Base-by-base conservation (phyloP, 306 rosid species). In the Vigna nakashimae region DNA sequence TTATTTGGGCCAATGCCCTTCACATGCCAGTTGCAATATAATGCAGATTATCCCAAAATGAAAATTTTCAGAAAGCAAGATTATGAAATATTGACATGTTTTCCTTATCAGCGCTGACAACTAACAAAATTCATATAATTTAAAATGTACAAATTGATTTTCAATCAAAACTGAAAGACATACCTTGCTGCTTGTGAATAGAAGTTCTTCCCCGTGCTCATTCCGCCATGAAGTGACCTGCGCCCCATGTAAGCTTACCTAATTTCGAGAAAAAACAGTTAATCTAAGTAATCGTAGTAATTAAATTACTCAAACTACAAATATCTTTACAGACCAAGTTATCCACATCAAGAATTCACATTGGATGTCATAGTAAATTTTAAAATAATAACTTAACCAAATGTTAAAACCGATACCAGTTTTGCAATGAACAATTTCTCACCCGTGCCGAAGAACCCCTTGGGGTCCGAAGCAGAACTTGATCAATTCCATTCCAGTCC, bases 241-340 rank as follows among this genome's bases (percentile, higher is more conserved):
- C 59, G 93, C 98, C 78, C 98, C 97, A 74, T 87, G 84, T 84
- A 94, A 88, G 86, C 97, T 90, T 76, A 94, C 90, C 97, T 94
- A 82, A 80, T 83, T 50, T 87, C 76, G 74, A 79, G 59, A 59
- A 50, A 42, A 52, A 66, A 48, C 24, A n/a, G 58, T 82, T 46
- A 79, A 82, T 70, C 71, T 60, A 70, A 24, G 68, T 67, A 24
- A 58, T 36, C 36, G 7, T 57, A 51, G 53, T 6, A 50, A 58
- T 69, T 60, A 17, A 58, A n/a, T 65, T 38, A 76, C 68, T 32
- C 32, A 48, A 52, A 53, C 66, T 51, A 57, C 30, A 49, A 48
- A 42, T 13, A 55, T 17, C 49, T 53, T 62, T 32, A 43, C 36
- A 81, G 59, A 49, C 57, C 58, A 78, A 16, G 24, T 2, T 78